These are phyloP conservation scores for Laetiporus sulphureus DNA, from an alignment of 1,284 basidiomycete species.

Conservation along the genomic window DNA sequence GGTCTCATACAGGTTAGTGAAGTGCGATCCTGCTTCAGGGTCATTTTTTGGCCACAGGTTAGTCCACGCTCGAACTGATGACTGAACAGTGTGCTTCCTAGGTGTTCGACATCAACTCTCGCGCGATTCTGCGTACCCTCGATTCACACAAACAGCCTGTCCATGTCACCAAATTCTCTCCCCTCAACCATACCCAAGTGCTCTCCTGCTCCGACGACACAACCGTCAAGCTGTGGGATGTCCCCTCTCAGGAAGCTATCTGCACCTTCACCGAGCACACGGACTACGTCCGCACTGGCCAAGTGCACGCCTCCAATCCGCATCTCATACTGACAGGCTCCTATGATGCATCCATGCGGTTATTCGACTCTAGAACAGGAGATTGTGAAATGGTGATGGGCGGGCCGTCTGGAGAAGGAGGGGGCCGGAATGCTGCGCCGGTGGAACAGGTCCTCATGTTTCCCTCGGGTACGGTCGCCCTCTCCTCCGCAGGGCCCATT, in stretches of 20 bases:
- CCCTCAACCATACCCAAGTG: conserved; percentile 74
- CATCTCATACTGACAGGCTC: conserved; percentile 88
- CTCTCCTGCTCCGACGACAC: conserved; percentile 96
- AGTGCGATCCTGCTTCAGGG: no score
- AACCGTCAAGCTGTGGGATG: conserved; percentile 92
- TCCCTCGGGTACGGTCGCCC: conserved; percentile 81
- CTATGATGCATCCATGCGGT: conserved; percentile 87
- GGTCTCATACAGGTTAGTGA: conserved; percentile 79
- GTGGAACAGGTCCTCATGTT: conserved; percentile 96
- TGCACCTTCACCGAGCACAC: conserved; percentile 81
- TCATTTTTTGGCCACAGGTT: no score
- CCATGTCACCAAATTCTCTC: conserved; percentile 90
- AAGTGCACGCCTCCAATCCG: conserved; percentile 80
- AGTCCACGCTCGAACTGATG: no score
- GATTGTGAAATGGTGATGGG: conserved; percentile 82
- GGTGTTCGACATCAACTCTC: conserved; percentile 93
- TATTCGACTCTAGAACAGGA: conserved; percentile 85
- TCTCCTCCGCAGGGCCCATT: conserved; percentile 90
- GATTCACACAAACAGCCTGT: conserved; percentile 94
- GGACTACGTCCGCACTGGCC: conserved; percentile 93
- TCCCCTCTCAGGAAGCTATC: conserved; percentile 82
- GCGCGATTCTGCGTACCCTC: conserved; percentile 90
- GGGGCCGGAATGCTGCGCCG: conserved; percentile 48
- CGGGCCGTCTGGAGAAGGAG: conserved; percentile 30
- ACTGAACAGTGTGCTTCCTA: conserved; percentile 21